Evolutionary conservation across 371 early-diverging fungal species (phyloP), one percentile per base, ranked within the genome.

Genomic region (Parasitella parasitica): DNA sequence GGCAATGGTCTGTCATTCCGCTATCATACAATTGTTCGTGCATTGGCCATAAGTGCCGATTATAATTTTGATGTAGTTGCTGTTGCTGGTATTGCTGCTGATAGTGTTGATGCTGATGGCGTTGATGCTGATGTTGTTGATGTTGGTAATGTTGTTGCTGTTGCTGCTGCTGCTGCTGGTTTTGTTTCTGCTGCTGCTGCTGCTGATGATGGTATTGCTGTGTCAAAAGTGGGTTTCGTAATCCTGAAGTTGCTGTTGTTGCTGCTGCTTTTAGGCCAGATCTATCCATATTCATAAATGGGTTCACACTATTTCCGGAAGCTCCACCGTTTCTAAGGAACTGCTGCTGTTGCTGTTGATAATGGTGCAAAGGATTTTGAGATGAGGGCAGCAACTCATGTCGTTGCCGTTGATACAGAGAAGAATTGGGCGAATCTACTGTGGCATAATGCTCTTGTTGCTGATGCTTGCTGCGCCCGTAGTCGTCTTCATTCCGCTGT

Each of bases 371-470:
- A 9, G 43, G 43, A 12, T 43, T 43, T 2, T 22, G 18, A 41
- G 16, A 41, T 11, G 57, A 57, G 20, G 57, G 57, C 30, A 57
- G 30, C 12, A 48, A 57, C 6, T 46, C 16, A 35, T 57, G 57
- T 20, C 57, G 8, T 46, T 57, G 43, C 18, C 57, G 28, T 12
- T 35, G 46, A 46, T 48, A 57, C 26, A 24, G 15, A 9, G 38
- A 43, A 22, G 48, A 48, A 12, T 24, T 3, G 13, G 24, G 49
- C 26, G 49, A 27, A 13, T 6, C 28, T 11, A 20, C 7, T 43
- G 8, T 43, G 20, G 11, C 18, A 16, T 2, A 3, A 11, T 43
- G 18, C 4, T 43, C 27, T 56, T 37, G 28, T 30, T 26, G 37
- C 9, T 38, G 32, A 2, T 26, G 27, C 12, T 24, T 37, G 27